These are phyloP conservation scores for Tarenaya hassleriana DNA, from an alignment of 345 rosid genomes.

Conservation along the genomic window DNA sequence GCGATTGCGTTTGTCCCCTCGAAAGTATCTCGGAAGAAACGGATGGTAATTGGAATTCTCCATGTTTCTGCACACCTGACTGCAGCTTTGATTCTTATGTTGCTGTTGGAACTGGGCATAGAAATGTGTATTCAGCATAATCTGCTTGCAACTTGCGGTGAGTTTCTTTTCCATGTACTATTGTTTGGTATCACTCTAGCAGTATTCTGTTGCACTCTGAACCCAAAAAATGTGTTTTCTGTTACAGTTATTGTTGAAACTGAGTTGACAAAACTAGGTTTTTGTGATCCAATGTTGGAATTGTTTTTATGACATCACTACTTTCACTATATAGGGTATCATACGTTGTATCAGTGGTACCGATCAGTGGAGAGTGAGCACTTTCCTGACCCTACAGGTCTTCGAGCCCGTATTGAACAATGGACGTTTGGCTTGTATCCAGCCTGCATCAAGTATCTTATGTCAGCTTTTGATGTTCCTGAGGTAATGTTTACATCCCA, in stretches of 20 bases:
- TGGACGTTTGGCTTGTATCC: slow-evolving; percentile 99
- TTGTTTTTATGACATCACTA: slow-evolving; percentile 1
- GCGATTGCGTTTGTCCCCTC: slow-evolving; percentile 84
- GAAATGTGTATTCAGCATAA: slow-evolving; percentile 90
- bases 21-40: slow-evolving; percentile 75
- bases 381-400: slow-evolving; percentile 99
- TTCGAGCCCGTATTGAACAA: slow-evolving; percentile 88
- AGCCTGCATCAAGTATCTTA: slow-evolving; percentile 95
- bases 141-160: slow-evolving; percentile 90
- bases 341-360: slow-evolving; percentile 93
- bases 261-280: background rate
- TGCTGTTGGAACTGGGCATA: slow-evolving; percentile 86
- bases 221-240: background rate
- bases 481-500: slow-evolving; percentile 50
- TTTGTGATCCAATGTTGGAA: background rate
- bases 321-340: slow-evolving; percentile 58
- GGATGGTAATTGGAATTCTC: slow-evolving; percentile 65
- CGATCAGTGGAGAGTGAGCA: slow-evolving; percentile 85
- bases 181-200: slow-evolving; percentile 13
- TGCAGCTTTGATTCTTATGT: slow-evolving; percentile 86
- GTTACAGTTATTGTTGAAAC: background rate
- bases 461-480: slow-evolving; percentile 98
- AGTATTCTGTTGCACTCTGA: background rate
- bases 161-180: slow-evolving; percentile 14
- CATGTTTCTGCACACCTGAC: slow-evolving; percentile 87